Base-by-base conservation (phyloP, 352 stramenopile genomes). In the Phytophthora uliginosa region DNA sequence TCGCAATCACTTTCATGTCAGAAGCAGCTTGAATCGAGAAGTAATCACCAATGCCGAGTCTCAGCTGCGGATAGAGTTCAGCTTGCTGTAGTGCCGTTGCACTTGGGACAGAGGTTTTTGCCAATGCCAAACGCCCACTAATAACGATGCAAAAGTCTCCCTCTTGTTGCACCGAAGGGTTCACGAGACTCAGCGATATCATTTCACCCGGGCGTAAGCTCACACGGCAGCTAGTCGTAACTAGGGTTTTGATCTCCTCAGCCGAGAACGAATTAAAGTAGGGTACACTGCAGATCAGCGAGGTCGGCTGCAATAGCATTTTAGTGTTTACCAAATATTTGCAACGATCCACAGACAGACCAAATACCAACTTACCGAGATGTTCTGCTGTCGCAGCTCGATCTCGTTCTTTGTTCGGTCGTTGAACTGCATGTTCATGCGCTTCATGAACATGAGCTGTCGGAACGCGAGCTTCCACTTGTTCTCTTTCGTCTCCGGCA, bases 391-490 rank as follows among this genome's bases (percentile, higher is more conserved):
- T 1, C 83, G 84, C 3, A 90, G 59, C 71, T 95, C 84, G 56
- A 95, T 95, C 64, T 95, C 88, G 65, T 92, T 93, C 71, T 91
- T 91, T 18, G 80, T 91, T 51, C 83, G 83, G 66, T 88, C 73
- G 54, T 92, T 92, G 52, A 92, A 88, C 63, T 93, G 78, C 83
- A 90, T 88, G 64, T 95, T 91, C 85, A 93, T 93, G 36, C 81
- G 71, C 67, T 93, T 93, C 84, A 95, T 93, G 75, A 95, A 93
- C 76, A 92, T 84, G 42, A 95, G 81, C 63, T 95, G 88, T 12
- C 84, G 83, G 54, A 95, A 90, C 38, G 83, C 83, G 53, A 93
- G 78, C 61, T 95, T 95, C 88, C 84, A 92, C 69, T 82, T 83
- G 75, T 87, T 92, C 66, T 90, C 83, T 52, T 80, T 75, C 4